Evolutionary conservation across 805 yeast species (phyloP).

Genomic region (Metschnikowia vanudenii): DNA sequence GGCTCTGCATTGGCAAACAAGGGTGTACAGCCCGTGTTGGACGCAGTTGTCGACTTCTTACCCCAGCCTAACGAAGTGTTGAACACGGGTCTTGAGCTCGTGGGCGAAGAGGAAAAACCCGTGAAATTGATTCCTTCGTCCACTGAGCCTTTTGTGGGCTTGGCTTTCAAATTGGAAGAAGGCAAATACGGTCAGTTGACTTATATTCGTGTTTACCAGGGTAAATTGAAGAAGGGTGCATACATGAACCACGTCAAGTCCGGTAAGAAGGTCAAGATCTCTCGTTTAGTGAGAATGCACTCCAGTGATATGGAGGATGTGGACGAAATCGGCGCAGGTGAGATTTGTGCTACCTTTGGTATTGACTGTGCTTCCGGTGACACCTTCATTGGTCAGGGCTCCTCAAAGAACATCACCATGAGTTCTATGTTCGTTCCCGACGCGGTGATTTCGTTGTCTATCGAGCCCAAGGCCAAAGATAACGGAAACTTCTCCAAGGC

Average conservation of each 20-base stretch:
- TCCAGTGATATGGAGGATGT: conserved; percentile 99
- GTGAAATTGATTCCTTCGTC: conserved; percentile 73
- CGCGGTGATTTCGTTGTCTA: conserved; percentile 92
- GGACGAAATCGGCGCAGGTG: conserved; percentile 94
- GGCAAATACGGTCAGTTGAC: conserved; percentile 98
- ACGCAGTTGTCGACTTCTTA: conserved; percentile 91
- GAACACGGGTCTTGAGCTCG: conserved; percentile 83
- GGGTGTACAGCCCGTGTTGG: conserved; percentile 93
- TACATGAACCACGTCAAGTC: conserved; percentile 86
- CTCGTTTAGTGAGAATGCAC: conserved; percentile 97
- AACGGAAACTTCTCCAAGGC: conserved; percentile 91
- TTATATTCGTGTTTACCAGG: conserved; percentile 95
- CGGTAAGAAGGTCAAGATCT: conserved; percentile 89
- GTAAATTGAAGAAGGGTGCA: conserved; percentile 85
- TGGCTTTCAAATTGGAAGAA: conserved; percentile 98
- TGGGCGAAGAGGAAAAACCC: conserved; percentile 54
- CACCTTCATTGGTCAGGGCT: conserved; percentile 81
- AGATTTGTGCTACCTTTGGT: conserved; percentile 98
- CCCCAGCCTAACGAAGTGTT: conserved; percentile 94
- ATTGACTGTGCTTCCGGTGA: conserved; percentile 99
- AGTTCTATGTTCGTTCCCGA: conserved; percentile 98
- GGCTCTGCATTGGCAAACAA: conserved; percentile 97
- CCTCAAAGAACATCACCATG: conserved; percentile 75
- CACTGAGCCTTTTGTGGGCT: conserved; percentile 81
- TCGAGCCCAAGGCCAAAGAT: conserved; percentile 85